Conservation (phyloP, 2,329 filamentous ascomycete genomes). For the Knoxdaviesia proteae region DNA sequence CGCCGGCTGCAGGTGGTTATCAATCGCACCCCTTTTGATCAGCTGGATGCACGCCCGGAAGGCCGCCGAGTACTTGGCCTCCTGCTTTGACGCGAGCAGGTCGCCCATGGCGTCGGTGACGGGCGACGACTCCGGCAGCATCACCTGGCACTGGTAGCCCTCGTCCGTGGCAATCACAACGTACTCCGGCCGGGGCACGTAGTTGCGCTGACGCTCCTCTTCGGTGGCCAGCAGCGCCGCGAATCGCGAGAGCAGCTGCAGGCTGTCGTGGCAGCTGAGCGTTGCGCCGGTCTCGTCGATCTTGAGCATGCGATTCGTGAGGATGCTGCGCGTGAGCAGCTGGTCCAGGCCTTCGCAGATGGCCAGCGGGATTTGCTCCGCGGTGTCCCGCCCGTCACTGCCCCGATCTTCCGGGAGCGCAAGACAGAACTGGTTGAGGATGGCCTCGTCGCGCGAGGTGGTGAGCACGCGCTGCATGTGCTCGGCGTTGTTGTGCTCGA, state of each 20-base stretch:
- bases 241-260: slow-evolving; percentile 53
- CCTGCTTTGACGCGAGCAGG: slow-evolving; percentile 44
- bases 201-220: slow-evolving; percentile 17
- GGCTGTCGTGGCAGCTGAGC: slow-evolving; percentile 55
- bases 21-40: slow-evolving; percentile 42
- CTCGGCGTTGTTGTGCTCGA: slow-evolving; percentile 45
- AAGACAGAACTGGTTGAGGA: slow-evolving; percentile 58
- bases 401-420: slow-evolving; percentile 50
- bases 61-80: slow-evolving; percentile 75
- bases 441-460: slow-evolving; percentile 35
- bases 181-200: slow-evolving; percentile 31
- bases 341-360: no score
- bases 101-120: slow-evolving; percentile 44
- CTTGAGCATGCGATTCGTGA: no score
- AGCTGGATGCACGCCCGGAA: slow-evolving; percentile 63
- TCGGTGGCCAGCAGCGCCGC: slow-evolving; percentile 35
- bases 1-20: slow-evolving; percentile 53
- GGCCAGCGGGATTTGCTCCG: no score
- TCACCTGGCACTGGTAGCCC: slow-evolving; percentile 55
- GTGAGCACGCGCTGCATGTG: slow-evolving; percentile 38
- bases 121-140: slow-evolving; percentile 56
- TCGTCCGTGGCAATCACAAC: slow-evolving; percentile 32
- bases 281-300: slow-evolving; percentile 33
- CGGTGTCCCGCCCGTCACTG: no score
- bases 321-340: no score